phyloP scores from a whole-genome alignment of 2,329 filamentous ascomycete genomes.

The Arthrobotrys conoides region DNA sequence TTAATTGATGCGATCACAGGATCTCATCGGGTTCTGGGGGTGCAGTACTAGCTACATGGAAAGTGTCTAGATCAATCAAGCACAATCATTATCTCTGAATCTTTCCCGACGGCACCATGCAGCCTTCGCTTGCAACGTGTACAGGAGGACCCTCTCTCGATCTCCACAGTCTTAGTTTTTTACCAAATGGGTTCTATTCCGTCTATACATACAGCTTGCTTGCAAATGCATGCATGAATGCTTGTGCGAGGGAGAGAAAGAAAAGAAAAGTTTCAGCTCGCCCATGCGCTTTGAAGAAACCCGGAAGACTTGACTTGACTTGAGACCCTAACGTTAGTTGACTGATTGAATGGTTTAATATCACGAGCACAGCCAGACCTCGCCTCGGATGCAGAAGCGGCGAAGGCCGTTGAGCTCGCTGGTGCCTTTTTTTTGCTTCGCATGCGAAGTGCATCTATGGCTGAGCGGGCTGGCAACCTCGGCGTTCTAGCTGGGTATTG shows the following conservation, averaged over 20 bases:
- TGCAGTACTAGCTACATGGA: not conserved
- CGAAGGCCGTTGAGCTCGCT: constrained; percentile 40
- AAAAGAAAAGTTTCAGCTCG: constrained; percentile 46
- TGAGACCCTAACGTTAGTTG: constrained; percentile 36
- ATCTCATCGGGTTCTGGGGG: not conserved
- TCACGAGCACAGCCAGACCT: constrained; percentile 26
- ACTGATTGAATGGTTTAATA: constrained; percentile 3
- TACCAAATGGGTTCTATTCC: constrained; percentile 33
- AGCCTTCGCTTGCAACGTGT: constrained; percentile 44
- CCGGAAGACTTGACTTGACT: constrained; percentile 28
- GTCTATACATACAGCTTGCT: not conserved
- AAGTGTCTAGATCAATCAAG: constrained; percentile 18
- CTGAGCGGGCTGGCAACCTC: constrained; percentile 40
- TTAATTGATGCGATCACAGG: not conserved
- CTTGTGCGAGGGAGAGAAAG: not conserved
- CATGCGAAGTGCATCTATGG: constrained; percentile 31
- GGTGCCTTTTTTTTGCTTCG: constrained; percentile 28
- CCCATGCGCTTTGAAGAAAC: constrained; percentile 34
- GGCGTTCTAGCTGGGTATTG: constrained; percentile 33
- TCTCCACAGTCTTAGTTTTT: constrained; percentile 21
- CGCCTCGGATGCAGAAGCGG: constrained; percentile 47
- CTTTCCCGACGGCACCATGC: constrained; percentile 51
- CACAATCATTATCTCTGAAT: constrained; percentile 30
- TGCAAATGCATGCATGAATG: not conserved
- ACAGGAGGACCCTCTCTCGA: constrained; percentile 21